Evolutionary conservation across 352 stramenopile genomes (phyloP), one percentile per base, ranked within the genome.

Genomic region (Phytophthora kernoviae): DNA sequence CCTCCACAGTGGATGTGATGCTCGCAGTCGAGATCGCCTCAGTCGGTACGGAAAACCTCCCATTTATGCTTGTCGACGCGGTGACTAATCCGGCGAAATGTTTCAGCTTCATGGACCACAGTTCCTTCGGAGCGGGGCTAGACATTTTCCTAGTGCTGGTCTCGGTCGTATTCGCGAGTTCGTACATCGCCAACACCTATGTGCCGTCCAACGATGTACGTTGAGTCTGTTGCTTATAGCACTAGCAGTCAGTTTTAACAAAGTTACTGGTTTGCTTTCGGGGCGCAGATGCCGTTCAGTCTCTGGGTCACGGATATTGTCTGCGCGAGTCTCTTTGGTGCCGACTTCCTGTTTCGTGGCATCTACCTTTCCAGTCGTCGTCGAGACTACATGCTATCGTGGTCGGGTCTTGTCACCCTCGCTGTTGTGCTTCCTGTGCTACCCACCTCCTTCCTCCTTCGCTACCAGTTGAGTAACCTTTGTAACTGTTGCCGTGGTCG

Each of bases 161-260:
- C 5, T 84, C 85, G 11, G 6, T 89, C 12, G 54, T 79, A 12
- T 94, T 79, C 51, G 77, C 75, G 18, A 80, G 50, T 18, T 72
- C 81, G 21, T 94, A 94, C 68, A 88, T 94, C 60, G 54, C 55
- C 1, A 88, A 84, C 72, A 94, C 85, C 41, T 94, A 94, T 61
- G 68, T 86, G 8, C 76, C 77, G 0, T 65, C 62, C 34, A 82
- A 81, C 54, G 70, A 54, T 21, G 81, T 91, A 58, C 43, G 58
- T 42, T 5, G 24, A 15, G 10, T 40, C 22, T 32, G 12, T 2
- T 22, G 14, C 27, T n/a, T 20, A 15, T 36, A n/a, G n/a, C n/a
- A n/a, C n/a, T n/a, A n/a, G n/a, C n/a, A n/a, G n/a, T n/a, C n/a
- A n/a, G n/a, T n/a, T n/a, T n/a, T n/a, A n/a, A n/a, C n/a, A n/a